phyloP scores from a whole-genome alignment of 106 monocot species.

The Dendrobium chrysotoxum region DNA sequence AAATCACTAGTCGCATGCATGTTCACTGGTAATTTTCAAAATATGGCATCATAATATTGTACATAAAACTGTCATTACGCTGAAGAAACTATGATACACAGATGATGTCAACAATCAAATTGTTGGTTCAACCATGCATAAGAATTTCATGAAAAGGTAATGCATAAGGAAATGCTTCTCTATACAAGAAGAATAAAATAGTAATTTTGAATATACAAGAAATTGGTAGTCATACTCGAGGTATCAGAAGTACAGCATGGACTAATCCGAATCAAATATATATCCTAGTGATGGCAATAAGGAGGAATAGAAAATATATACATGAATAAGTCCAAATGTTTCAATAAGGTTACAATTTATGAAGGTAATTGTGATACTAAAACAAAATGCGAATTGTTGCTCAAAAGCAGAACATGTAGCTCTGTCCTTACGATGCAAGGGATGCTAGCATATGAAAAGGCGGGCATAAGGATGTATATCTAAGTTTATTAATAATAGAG shows the following conservation, averaged over 20 bases:
- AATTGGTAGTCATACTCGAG: not conserved
- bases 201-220: not conserved
- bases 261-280: not conserved
- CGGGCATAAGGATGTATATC: not conserved
- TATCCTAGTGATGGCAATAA: not conserved
- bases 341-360: not conserved
- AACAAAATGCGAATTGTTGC: not conserved
- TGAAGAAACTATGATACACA: not conserved
- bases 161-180: no score
- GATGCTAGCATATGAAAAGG: not conserved
- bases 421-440: not conserved
- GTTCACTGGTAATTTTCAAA: not conserved
- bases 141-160: not conserved
- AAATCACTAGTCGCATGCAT: not conserved
- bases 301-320: not conserved
- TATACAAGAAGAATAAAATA: not conserved
- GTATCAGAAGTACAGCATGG: not conserved
- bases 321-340: not conserved
- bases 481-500: not conserved
- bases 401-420: not conserved
- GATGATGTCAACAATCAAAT: not conserved
- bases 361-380: not conserved
- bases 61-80: not conserved
- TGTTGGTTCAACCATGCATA: not conserved
- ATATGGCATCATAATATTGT: not conserved